Conservation (phyloP, 2,329 filamentous ascomycete species). For the Pyricularia grisea region DNA sequence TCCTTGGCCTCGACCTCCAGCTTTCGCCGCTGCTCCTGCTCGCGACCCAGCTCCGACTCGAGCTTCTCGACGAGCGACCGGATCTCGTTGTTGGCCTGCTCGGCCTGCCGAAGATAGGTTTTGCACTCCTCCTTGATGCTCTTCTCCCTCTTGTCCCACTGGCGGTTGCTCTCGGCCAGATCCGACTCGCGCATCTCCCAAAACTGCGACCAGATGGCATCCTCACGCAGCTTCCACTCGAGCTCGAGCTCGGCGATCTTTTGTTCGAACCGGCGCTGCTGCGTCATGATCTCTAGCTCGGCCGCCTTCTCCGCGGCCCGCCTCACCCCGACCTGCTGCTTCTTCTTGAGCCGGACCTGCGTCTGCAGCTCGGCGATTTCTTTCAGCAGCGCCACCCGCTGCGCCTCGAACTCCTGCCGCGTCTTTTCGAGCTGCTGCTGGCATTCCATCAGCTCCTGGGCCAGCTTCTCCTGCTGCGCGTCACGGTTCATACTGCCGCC, state of each 20-base stretch:
- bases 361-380: not conserved
- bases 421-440: not conserved
- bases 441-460: not conserved
- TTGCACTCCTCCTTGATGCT: not conserved
- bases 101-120: not conserved
- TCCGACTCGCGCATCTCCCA: not conserved
- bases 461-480: not conserved
- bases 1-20: not conserved
- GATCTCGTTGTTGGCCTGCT: not conserved
- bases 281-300: not conserved
- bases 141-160: not conserved
- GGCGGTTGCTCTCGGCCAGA: not conserved
- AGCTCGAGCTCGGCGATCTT: not conserved
- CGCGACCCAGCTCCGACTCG: not conserved
- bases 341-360: not conserved
- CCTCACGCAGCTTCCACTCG: not conserved
- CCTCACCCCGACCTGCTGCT: not conserved
- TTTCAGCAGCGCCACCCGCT: not conserved
- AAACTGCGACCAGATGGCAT: not conserved
- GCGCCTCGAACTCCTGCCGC: not conserved
- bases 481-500: not conserved
- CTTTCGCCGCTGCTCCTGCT: not conserved
- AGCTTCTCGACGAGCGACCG: not conserved
- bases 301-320: not conserved
- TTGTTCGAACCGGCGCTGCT: not conserved